Base-by-base conservation (phyloP, 2,329 filamentous ascomycete species). In the Colletotrichum sp. region DNA sequence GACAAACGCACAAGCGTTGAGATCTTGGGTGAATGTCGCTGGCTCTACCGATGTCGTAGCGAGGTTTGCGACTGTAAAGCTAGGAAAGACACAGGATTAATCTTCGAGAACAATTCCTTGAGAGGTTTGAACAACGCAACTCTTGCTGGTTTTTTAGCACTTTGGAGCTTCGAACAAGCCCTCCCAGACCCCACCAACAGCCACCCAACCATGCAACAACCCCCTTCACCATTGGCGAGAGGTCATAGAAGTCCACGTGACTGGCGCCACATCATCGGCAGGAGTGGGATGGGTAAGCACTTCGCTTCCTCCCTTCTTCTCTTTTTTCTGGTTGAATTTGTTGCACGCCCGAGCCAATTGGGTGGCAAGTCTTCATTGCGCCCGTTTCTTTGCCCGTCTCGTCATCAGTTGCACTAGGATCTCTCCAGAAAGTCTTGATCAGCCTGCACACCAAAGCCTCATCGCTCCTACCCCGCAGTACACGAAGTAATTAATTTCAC, bases 361-460 rank as follows among this genome's bases (percentile, higher is more conserved):
- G 9, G 5, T 9, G 10, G 9, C 39, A n/a, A 44, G 8, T 44
- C 5, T n/a, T n/a, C 18, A 44, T 44, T 10, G 39, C 18, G 0
- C 8, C 16, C 18, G 16, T 44, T 44, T 2, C 39, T n/a, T 44
- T n/a, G 18, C 9, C 9, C 18, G 39, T 12, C 39, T 49, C 9
- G 39, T 12, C 39, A n/a, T 10, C 39, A n/a, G 18, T 49, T 6
- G 18, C 18, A 12, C 9, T 49, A 52, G n/a, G 2, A 10, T 52
- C 2, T 21, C n/a, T 12, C n/a, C 44, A 52, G 0, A 21, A 49
- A 3, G 0, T 21, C 10, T 21, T 21, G 4, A 21, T 13, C n/a
- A 52, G 1, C 6, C 44, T 52, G n/a, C 10, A 24, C 44, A 8
- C 12, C 3, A 13, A 2, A 12, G 44, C 10, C 0, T 21, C 44